Evolutionary conservation across 2,329 filamentous ascomycete genomes (phyloP).

Genomic region (Trichophaea hybrida): DNA sequence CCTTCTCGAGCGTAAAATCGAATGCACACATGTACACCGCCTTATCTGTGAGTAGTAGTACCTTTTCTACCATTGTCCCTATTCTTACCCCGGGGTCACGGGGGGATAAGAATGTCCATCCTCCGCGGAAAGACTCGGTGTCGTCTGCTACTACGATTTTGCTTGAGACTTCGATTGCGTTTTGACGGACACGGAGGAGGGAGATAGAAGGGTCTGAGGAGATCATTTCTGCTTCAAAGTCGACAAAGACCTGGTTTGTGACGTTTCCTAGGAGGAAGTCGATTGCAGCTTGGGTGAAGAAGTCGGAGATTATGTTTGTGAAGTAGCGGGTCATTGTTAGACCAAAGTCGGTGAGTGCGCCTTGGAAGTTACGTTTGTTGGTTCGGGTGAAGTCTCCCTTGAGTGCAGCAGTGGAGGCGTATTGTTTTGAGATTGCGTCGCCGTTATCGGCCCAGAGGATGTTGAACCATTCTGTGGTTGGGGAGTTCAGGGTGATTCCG

Average conservation of each 20-base stretch:
- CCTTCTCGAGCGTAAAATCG: conserved; percentile 91
- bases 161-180: conserved; percentile 77
- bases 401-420: conserved; percentile 85
- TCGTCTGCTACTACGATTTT: conserved; percentile 73
- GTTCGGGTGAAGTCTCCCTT: conserved; percentile 96
- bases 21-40: conserved; percentile 83
- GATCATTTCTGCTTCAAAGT: conserved; percentile 90
- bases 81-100: conserved; percentile 34
- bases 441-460: conserved; percentile 95
- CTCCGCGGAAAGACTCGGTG: conserved; percentile 71
- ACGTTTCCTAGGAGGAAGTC: conserved; percentile 89
- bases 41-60: conserved; percentile 70
- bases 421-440: conserved; percentile 88
- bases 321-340: conserved; percentile 68
- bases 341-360: conserved; percentile 79
- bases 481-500: conserved; percentile 62
- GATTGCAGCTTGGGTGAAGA: conserved; percentile 88
- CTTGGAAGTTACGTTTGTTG: conserved; percentile 75
- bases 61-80: conserved; percentile 63
- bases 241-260: conserved; percentile 70
- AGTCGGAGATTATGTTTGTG: conserved; percentile 90
- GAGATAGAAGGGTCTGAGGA: conserved; percentile 83
- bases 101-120: conserved; percentile 78
- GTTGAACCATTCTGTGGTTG: conserved; percentile 85
- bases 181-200: conserved; percentile 66